Evolutionary conservation across 352 stramenopile species (phyloP), one percentile per base, ranked within the genome.

Genomic region (Phytophthora pisi): DNA sequence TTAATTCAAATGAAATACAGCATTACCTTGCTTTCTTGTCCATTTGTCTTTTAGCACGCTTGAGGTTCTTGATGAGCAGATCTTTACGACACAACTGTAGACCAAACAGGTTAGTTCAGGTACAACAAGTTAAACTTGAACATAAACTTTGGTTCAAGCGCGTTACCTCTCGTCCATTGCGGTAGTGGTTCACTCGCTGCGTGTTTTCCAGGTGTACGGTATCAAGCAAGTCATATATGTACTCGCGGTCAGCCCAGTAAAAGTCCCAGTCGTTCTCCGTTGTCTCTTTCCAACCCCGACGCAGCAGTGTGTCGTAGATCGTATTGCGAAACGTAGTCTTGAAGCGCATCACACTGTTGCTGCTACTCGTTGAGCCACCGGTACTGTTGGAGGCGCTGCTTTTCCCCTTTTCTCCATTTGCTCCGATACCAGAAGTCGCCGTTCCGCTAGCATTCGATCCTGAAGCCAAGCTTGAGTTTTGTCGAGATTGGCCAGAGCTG

Each of bases 31-130:
- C 63, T 61, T 89, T 91, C 80, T 92, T 92, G 59, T 95, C 86
- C 66, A 89, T 89, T 68, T 88, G 81, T 34, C 87, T 78, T 58
- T 90, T 93, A 36, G 78, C 79, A 15, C 92, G 86, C 73, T 98
- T 98, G 43, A 98, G 78, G 71, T 98, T 98, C 74, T 98, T 98
- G 62, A 97, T 97, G 63, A 98, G 82, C 2, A 98, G 75, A 64
- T 98, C 94, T 66, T 98, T 98, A 6, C 95, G 78, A 56, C 91
- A 98, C 13, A 98, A 66, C 79, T 95, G 10, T 23, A 40, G 34
- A 66, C 5, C 38, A 18, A 64, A 47, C 20, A 13, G 43, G 36
- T 38, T 42, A 57, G 15, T 50, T 42, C 20, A n/a, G 26, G 51
- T 26, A 54, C 13, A 40, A 5, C 34, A 40, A 40, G 28, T 31